Evolutionary conservation across 2,329 filamentous ascomycete species (phyloP).

Genomic region (Nemania diffusa): DNA sequence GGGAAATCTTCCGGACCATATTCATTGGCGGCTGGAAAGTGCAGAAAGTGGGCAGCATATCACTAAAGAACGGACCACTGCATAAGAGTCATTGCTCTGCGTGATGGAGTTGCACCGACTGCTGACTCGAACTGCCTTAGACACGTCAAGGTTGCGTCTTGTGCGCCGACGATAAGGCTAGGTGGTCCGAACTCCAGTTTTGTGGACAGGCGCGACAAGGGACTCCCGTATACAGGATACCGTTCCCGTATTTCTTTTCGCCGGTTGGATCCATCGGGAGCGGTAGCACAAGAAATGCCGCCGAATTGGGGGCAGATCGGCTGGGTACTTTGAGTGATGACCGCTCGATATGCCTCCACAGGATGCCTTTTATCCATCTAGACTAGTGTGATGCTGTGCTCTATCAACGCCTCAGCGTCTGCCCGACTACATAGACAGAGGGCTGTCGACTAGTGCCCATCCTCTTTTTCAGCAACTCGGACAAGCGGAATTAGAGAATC

Average conservation of each 20-base stretch:
- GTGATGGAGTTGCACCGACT: not conserved
- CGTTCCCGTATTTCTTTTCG: not conserved
- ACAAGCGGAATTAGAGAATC: conserved; percentile 4
- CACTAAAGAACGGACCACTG: too few relatives aligned
- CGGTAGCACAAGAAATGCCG: not conserved
- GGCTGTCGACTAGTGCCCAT: not conserved
- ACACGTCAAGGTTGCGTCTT: conserved; percentile 19
- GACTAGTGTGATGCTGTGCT: not conserved
- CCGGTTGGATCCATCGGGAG: not conserved
- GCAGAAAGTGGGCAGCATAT: not conserved
- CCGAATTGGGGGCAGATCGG: conserved; percentile 5
- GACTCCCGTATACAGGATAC: not conserved
- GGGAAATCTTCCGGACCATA: not conserved
- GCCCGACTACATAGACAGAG: not conserved
- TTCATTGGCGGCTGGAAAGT: not conserved
- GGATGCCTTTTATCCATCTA: not conserved
- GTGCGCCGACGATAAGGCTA: conserved; percentile 11
- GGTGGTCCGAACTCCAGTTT: conserved; percentile 1
- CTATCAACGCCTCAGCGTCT: not conserved
- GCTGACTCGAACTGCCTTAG: conserved; percentile 9
- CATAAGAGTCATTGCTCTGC: conserved; percentile 4
- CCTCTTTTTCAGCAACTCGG: not conserved
- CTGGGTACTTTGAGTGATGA: not conserved
- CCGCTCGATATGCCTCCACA: not conserved
- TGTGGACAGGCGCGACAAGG: conserved; percentile 9